phyloP scores from a whole-genome alignment of 805 yeast genomes.

The Tetrapisispora arboricola region DNA sequence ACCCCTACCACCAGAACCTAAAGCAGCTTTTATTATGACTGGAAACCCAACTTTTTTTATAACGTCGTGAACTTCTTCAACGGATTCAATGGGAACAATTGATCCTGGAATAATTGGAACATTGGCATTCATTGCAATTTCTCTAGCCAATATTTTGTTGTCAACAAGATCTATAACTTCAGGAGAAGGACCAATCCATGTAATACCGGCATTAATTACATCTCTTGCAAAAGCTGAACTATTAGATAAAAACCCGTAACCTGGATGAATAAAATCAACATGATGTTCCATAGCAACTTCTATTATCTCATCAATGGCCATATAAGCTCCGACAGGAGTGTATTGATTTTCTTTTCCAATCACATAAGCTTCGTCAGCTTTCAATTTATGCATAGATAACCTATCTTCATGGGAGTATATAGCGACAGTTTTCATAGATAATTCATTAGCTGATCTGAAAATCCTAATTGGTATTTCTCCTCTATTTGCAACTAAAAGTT shows the following conservation, averaged over 20 bases:
- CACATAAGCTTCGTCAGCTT: conserved; percentile 86
- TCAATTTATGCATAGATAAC: conserved; percentile 84
- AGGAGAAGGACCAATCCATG: conserved; percentile 90
- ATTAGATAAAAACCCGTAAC: conserved; percentile 82
- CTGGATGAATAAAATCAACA: conserved; percentile 84
- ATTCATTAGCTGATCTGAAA: conserved; percentile 92
- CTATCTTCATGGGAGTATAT: conserved; percentile 93
- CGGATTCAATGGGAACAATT: conserved; percentile 80
- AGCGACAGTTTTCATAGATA: conserved; percentile 93
- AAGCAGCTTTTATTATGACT: conserved; percentile 94
- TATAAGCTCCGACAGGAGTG: conserved; percentile 89
- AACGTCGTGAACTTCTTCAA: conserved; percentile 66
- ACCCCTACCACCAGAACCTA: conserved; percentile 99
- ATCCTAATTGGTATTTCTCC: conserved; percentile 80
- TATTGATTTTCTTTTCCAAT: conserved; percentile 75
- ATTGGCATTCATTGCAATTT: conserved; percentile 60
- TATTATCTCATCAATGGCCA: conserved; percentile 89
- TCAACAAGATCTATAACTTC: conserved; percentile 86
- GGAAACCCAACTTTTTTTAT: conserved; percentile 82
- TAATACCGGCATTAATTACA: conserved; percentile 79
- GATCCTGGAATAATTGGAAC: conserved; percentile 97
- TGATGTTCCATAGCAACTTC: conserved; percentile 64
- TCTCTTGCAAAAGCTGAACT: conserved; percentile 86
- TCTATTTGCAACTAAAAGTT: conserved; percentile 68
- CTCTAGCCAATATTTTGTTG: conserved; percentile 89